Evolutionary conservation across 495 filamentous ascomycete species (phyloP).

Genomic region (Hypoxylon subgilvum): DNA sequence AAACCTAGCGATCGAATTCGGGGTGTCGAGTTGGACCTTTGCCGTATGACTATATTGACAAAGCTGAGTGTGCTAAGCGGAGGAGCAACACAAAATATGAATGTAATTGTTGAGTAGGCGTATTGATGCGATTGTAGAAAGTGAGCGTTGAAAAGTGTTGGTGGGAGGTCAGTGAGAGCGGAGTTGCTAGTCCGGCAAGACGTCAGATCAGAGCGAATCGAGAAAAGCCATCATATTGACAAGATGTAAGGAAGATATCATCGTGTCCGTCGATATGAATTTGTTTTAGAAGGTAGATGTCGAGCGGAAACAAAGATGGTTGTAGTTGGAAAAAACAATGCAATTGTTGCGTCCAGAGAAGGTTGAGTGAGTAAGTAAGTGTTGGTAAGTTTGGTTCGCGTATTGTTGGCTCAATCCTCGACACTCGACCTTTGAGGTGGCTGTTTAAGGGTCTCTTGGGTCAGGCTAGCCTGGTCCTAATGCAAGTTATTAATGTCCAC

Average conservation of each 20-base stretch:
- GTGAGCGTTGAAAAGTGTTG: neutral
- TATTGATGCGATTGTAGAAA: neutral
- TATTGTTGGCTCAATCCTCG: too few relatives aligned
- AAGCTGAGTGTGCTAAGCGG: neutral
- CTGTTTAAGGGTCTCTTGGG: too few relatives aligned
- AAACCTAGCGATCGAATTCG: neutral
- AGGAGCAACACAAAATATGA: neutral
- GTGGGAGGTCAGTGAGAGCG: neutral
- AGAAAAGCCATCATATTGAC: slow-evolving; percentile 26
- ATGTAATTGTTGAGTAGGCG: neutral
- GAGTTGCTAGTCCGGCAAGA: slow-evolving; percentile 17
- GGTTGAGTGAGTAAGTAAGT: too few relatives aligned
- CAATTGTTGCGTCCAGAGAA: neutral
- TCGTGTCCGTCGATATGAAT: slow-evolving; percentile 8
- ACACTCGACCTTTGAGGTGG: too few relatives aligned
- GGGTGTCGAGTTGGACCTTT: neutral
- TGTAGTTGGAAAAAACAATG: neutral
- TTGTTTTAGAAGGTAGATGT: neutral
- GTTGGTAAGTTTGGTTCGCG: too few relatives aligned
- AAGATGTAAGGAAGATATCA: slow-evolving; percentile 19
- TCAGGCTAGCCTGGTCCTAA: too few relatives aligned
- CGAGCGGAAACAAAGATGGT: neutral
- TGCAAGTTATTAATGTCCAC: too few relatives aligned
- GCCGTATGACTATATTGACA: neutral
- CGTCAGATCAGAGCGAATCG: slow-evolving; percentile 30